These are phyloP conservation scores for Eutypa lata DNA, from an alignment of 2,329 filamentous ascomycete genomes.

Conservation along the genomic window DNA sequence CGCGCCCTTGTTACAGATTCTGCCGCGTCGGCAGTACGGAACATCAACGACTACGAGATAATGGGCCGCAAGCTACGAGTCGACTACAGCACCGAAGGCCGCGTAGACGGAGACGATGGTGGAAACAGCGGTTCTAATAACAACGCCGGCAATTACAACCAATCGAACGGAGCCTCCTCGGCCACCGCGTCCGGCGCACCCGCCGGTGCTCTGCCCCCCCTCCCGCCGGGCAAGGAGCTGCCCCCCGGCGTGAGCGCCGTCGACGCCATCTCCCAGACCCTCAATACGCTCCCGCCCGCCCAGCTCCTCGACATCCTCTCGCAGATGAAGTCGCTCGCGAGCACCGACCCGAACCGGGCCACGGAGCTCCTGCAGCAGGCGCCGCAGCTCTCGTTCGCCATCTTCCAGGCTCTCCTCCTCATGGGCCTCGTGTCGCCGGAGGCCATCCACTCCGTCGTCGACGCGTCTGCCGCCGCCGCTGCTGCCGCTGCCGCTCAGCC, in stretches of 20 bases:
- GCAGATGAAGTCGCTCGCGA: slow-evolving; percentile 91
- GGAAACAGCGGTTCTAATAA: slow-evolving; percentile 15
- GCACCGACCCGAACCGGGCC: slow-evolving; percentile 75
- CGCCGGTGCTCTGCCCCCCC: slow-evolving; percentile 64
- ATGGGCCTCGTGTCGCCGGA: slow-evolving; percentile 89
- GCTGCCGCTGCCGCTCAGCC: slow-evolving; percentile 40
- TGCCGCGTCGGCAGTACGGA: slow-evolving; percentile 89
- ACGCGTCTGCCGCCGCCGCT: no score
- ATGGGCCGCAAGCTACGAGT: slow-evolving; percentile 93
- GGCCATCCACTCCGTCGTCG: slow-evolving; percentile 77
- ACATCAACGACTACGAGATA: slow-evolving; percentile 91
- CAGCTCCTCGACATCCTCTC: slow-evolving; percentile 91
- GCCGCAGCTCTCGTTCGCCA: slow-evolving; percentile 88
- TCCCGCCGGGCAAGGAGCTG: slow-evolving; percentile 82
- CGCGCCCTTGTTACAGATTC: slow-evolving; percentile 49
- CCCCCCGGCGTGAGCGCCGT: slow-evolving; percentile 79
- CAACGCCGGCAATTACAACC: slow-evolving; percentile 14
- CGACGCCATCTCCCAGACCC: slow-evolving; percentile 88
- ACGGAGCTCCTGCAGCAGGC: slow-evolving; percentile 84
- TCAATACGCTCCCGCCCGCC: slow-evolving; percentile 79
- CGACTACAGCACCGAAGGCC: slow-evolving; percentile 92
- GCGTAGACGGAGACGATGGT: slow-evolving; percentile 61
- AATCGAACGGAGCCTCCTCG: slow-evolving; percentile 26
- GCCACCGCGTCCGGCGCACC: no score
- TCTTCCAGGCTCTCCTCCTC: slow-evolving; percentile 89